Base-by-base conservation (phyloP, 768 basidiomycete genomes). In the Pleurotus cornucopiae region DNA sequence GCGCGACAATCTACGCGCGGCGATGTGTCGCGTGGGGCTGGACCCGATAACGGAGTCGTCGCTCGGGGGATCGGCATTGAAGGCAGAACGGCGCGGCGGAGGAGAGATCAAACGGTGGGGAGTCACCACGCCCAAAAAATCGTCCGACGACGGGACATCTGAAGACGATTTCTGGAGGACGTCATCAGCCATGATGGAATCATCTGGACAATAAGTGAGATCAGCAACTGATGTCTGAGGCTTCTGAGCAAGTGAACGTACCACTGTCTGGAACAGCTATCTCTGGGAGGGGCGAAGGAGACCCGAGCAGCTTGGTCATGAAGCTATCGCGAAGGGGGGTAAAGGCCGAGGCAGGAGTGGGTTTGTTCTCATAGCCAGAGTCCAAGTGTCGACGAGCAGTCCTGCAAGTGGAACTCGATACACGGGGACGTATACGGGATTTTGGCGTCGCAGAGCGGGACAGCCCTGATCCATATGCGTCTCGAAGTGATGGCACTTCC, bases 91-190 rank as follows among this genome's bases (percentile, higher is more conserved):
- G 37, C 75, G 80, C 41, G 79, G 67, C 18, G 73, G 76, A 5
- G 87, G 85, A 6, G 87, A 90, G 39, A 82, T 79, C 30, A 89
- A 67, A 61, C 84, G 83, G 58, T 80, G 79, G n/a, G 87, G 86
- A 0, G 85, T 88, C 14, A 88, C 83, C 66, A 87, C 84, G 0
- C 86, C 85, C 23, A 81, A 57, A 58, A 76, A 75, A 0, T 88
- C 84, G 56, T 90, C 85, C 61, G 89, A 87, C 2, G 86, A 88
- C 2, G 83, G 82, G 11, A 72, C 64, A 52, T 77, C 69, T 1
- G 58, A 37, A 21, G 57, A 54, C 6, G 44, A 14, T 12, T 43
- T 44, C 6, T 54, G 38, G 13, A 30, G 55, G 38, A 9, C 18
- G 2, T 51, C 41, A 26, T 47, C 34, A 14, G 71, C 61, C 64